A percentile compares a stretch with the other conserved stretches of the same genome.
phyloP scores from a whole-genome alignment of 139 green algal genomes.

The Picochlorum sp. region DNA sequence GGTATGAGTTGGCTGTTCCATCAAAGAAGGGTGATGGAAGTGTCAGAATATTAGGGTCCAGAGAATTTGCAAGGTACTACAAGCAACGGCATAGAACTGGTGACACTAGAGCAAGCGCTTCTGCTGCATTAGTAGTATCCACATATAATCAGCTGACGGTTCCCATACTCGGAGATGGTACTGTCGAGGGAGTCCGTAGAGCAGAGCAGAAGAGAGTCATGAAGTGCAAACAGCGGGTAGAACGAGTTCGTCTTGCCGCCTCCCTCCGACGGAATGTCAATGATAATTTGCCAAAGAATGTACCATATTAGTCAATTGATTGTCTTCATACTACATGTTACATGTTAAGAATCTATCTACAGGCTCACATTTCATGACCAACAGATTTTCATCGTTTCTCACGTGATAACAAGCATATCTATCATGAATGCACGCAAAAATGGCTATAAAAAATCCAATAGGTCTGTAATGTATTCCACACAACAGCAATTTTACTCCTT shows the following conservation, averaged over 20 bases:
- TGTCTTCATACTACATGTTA: too few relatives aligned
- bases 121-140: constrained; percentile 32
- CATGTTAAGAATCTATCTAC: too few relatives aligned
- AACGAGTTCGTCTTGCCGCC: constrained; percentile 26
- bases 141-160: constrained; percentile 33
- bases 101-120: constrained; percentile 42
- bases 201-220: constrained; percentile 24
- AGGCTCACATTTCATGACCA: too few relatives aligned
- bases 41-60: constrained; percentile 54
- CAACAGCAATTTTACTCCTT: constrained; percentile 30
- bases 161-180: constrained; percentile 18
- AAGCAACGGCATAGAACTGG: constrained; percentile 51
- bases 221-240: constrained; percentile 17
- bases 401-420: too few relatives aligned
- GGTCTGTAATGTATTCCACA: not conserved
- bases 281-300: constrained; percentile 61
- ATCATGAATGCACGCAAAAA: not conserved
- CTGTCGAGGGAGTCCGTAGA: not conserved
- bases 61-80: constrained; percentile 78
- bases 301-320: constrained; percentile 18
- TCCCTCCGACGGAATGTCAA: constrained; percentile 50
- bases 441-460: not conserved
- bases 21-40: constrained; percentile 7
- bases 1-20: constrained; percentile 61
- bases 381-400: too few relatives aligned